These are phyloP conservation scores for Exserohilum turcica DNA, from an alignment of 2,329 filamentous ascomycete genomes.

Conservation along the genomic window DNA sequence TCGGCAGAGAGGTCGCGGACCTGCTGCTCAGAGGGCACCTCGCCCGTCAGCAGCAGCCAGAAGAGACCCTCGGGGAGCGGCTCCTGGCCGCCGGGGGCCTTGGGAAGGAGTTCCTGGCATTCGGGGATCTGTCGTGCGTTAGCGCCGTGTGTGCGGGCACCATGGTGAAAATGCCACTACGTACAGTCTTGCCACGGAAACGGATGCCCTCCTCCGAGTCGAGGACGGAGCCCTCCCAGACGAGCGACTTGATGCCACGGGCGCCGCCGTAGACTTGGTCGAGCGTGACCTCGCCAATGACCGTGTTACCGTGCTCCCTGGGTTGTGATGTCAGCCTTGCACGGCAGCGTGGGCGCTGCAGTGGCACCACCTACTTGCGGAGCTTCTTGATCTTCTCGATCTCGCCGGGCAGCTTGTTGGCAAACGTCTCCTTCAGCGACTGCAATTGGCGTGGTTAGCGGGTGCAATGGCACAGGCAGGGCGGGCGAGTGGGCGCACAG, in stretches of 20 bases:
- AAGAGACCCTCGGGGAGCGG: constrained; percentile 99
- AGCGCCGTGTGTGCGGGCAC: constrained; percentile 22
- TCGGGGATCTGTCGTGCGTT: constrained; percentile 74
- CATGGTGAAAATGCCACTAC: constrained; percentile 24
- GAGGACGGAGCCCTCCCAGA: constrained; percentile 95
- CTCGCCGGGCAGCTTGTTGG: constrained; percentile 92
- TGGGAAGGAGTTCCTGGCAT: constrained; percentile 96
- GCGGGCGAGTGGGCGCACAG: constrained; percentile 63
- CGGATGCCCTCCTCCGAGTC: constrained; percentile 99
- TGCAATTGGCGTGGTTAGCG: constrained; percentile 52
- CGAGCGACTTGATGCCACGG: constrained; percentile 96
- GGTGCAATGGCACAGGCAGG: constrained; percentile 15
- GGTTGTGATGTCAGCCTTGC: constrained; percentile 37
- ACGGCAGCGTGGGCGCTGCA: constrained; percentile 10
- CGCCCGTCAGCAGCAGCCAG: constrained; percentile 98
- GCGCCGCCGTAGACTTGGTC: constrained; percentile 99
- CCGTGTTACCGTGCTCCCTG: constrained; percentile 93
- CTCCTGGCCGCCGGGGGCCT: constrained; percentile 94
- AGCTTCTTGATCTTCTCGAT: constrained; percentile 99
- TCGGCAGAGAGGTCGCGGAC: constrained; percentile 97
- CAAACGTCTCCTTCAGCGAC: constrained; percentile 98
- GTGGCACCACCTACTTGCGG: constrained; percentile 70
- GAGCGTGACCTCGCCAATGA: constrained; percentile 95
- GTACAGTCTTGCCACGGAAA: constrained; percentile 92
- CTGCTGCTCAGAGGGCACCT: constrained; percentile 97